phyloP scores from a whole-genome alignment of 2,329 filamentous ascomycete species.

The Zymoseptoria pseudotritici region DNA sequence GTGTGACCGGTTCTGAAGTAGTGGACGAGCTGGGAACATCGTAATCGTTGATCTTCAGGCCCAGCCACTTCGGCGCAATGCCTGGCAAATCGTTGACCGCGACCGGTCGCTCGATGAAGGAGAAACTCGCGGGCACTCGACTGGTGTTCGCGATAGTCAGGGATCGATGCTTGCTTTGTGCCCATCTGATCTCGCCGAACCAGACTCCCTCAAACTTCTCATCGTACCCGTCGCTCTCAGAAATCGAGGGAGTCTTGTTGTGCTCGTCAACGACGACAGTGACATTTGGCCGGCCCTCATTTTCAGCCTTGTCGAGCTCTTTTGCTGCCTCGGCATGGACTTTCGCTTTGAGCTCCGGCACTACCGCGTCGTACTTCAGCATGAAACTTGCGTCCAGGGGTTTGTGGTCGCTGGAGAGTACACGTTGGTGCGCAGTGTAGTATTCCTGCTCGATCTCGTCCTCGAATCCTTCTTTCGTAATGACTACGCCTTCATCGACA shows the following conservation, averaged over 20 bases:
- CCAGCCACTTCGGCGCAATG: constrained; percentile 60
- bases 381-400: constrained; percentile 78
- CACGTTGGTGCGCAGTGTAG: constrained; percentile 81
- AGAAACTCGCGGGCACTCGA: constrained; percentile 68
- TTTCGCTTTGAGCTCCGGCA: constrained; percentile 74
- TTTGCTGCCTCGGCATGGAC: constrained; percentile 80
- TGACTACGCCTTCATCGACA: constrained; percentile 41
- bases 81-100: constrained; percentile 38
- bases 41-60: constrained; percentile 37
- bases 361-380: constrained; percentile 77
- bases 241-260: constrained; percentile 22
- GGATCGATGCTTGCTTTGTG: constrained; percentile 56
- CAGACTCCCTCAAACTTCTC: constrained; percentile 55
- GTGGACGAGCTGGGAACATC: constrained; percentile 14
- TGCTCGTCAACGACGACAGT: constrained; percentile 64
- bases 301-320: constrained; percentile 83
- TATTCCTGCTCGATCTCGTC: constrained; percentile 52
- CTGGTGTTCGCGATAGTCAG: constrained; percentile 91
- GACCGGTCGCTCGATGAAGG: constrained; percentile 66
- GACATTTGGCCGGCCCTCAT: constrained; percentile 70
- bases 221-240: constrained; percentile 6
- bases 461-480: constrained; percentile 52
- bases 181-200: constrained; percentile 68
- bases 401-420: constrained; percentile 93
- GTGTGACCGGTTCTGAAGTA: constrained; percentile 47